Conservation (phyloP, 73 alveolate species). For the Uronychia setigera region DNA sequence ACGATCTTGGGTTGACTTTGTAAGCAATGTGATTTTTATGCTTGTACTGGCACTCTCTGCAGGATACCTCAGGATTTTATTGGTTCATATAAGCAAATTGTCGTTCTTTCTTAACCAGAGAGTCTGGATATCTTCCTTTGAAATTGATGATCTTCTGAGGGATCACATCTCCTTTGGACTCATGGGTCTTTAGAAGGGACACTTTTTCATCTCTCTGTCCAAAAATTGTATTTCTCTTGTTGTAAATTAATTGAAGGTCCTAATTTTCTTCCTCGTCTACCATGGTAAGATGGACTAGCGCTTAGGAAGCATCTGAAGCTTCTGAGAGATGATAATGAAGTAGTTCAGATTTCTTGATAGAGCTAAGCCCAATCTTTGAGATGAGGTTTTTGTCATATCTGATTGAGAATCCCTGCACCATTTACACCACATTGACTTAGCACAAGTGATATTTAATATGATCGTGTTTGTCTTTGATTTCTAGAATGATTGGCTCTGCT, state of each 20-base stretch:
- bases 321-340: not conserved
- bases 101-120: not conserved
- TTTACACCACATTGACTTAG: not conserved
- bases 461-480: not conserved
- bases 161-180: not conserved
- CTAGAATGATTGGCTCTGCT: not conserved
- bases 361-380: not conserved
- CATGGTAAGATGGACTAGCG: not conserved
- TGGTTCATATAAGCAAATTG: not conserved
- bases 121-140: not conserved
- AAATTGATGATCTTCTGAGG: not conserved
- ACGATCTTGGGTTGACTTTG: not conserved
- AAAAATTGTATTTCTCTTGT: no score
- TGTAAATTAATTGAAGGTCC: no score
- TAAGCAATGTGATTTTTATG: not conserved
- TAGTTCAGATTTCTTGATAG: not conserved
- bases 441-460: not conserved
- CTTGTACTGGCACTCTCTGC: not conserved
- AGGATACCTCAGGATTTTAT: not conserved
- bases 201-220: not conserved
- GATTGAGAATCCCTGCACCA: not conserved
- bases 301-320: not conserved
- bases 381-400: not conserved
- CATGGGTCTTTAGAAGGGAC: not conserved
- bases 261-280: no score